Percentiles rank a stretch among this genome's conserved stretches.
These are phyloP conservation scores for Trichosphaerium sp. DNA, from an alignment of 78 protist species.

Conservation along the genomic window DNA sequence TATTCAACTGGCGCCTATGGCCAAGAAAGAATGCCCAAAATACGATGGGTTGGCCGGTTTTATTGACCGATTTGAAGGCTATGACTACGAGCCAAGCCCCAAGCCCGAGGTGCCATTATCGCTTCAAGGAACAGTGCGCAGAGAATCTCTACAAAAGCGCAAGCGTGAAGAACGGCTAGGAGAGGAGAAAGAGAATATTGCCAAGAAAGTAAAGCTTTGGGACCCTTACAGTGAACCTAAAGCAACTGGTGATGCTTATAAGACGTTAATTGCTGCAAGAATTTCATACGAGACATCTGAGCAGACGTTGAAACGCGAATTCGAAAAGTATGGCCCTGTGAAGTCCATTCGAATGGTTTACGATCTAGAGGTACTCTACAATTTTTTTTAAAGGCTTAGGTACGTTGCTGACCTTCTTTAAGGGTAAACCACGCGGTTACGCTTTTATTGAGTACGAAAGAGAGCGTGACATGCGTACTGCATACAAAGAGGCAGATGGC, in stretches of 20 bases:
- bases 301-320: slow-evolving; percentile 42
- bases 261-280: slow-evolving; percentile 44
- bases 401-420: slow-evolving; percentile 22
- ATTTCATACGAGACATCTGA: slow-evolving; percentile 54
- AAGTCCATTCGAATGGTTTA: not conserved
- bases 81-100: slow-evolving; percentile 12
- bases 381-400: slow-evolving; percentile 9
- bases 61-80: not conserved
- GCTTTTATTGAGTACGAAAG: slow-evolving; percentile 76
- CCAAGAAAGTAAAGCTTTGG: not conserved
- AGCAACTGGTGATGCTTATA: slow-evolving; percentile 54
- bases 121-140: slow-evolving; percentile 5
- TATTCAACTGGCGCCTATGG: too few species aligned
- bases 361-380: not conserved
- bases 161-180: not conserved
- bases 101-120: not conserved
- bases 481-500: slow-evolving; percentile 64
- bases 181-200: not conserved
- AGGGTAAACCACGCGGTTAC: slow-evolving; percentile 73
- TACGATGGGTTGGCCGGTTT: slow-evolving; percentile 20
- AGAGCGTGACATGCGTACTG: slow-evolving; percentile 72
- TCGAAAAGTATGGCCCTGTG: slow-evolving; percentile 61
- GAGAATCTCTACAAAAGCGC: not conserved
- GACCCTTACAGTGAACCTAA: slow-evolving; percentile 37
- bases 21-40: slow-evolving; percentile 7